Base-by-base conservation (phyloP, 495 filamentous ascomycete genomes). In the Bathelium albidoporum region DNA sequence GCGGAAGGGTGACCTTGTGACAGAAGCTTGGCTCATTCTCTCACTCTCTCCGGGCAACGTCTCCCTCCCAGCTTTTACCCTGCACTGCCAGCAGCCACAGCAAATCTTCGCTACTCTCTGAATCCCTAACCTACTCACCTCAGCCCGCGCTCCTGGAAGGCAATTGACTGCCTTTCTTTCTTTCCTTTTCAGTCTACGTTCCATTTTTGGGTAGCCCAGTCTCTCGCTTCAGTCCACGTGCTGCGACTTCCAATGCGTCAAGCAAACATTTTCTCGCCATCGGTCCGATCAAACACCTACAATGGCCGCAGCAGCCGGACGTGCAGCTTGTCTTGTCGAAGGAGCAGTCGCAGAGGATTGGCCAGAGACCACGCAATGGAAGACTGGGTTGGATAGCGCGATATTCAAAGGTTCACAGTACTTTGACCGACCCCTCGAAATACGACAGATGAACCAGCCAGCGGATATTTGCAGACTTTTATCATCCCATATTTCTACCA, bases 291-390 rank as follows among this genome's bases (percentile, higher is more conserved):
- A 55, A 55, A 29, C 49, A 55, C 49, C 49, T 3, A 55, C 49
- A 55, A 55, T 55, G 49, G 49, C 49, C 49, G 49, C 20, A 55
- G 49, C 4, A 55, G 49, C 49, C 49, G 49, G 26, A 55, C 16
- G 5, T 24, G 49, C 49, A 55, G 1, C 49, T n/a, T 24, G 16
- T 55, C 29, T 55, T 55, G 49, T 55, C 49, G 49, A 55, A 55
- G 49, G 16, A 55, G 24, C 49, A 55, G 24, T 55, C 49, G 24
- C 9, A n/a, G 49, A 55, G 49, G 49, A 55, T 4, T 24, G 29
- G 20, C 9, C 22, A 55, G 49, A 55, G 49, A 55, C 24, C 49
- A 55, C 20, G 24, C 49, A 29, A 55, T 55, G 49, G 49, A 55
- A n/a, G 49, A 55, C 16, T 55, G 49, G 49, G 20, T 55, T 29